phyloP scores from a whole-genome alignment of 352 stramenopile genomes.

The Aphanomyces stellatus region DNA sequence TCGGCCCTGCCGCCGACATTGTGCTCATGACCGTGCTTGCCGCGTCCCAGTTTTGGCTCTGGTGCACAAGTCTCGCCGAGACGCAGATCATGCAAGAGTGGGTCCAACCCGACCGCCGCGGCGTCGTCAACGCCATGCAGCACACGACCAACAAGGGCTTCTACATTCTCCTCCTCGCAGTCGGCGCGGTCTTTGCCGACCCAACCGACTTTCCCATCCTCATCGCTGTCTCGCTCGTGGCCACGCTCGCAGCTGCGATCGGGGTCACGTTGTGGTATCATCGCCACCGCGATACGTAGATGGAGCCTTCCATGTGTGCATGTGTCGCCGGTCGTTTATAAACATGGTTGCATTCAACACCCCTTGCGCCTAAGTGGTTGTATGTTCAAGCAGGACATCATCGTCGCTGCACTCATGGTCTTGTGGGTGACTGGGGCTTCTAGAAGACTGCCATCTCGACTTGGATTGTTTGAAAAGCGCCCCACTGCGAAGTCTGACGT shows the following conservation, averaged over 20 bases:
- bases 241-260: slow-evolving; percentile 34
- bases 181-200: slow-evolving; percentile 42
- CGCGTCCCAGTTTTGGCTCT: slow-evolving; percentile 46
- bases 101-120: slow-evolving; percentile 36
- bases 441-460: too few species aligned
- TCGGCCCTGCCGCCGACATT: slow-evolving; percentile 29
- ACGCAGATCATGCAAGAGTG: slow-evolving; percentile 66
- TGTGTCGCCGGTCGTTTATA: too few species aligned
- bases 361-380: background rate
- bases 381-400: background rate
- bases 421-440: too few species aligned
- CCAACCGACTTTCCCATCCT: slow-evolving; percentile 45
- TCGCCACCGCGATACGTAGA: slow-evolving; percentile 21
- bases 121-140: slow-evolving; percentile 52
- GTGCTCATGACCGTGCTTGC: slow-evolving; percentile 38
- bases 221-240: slow-evolving; percentile 39
- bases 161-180: slow-evolving; percentile 40
- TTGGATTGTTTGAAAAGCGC: too few species aligned
- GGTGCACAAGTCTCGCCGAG: slow-evolving; percentile 43
- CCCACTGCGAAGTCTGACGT: too few species aligned
- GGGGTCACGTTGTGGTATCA: slow-evolving; percentile 38
- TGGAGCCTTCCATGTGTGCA: background rate
- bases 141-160: slow-evolving; percentile 49
- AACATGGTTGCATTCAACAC: background rate
- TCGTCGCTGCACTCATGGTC: background rate